These are phyloP conservation scores for Ophiosphaerella narmari DNA, from an alignment of 2,329 filamentous ascomycete species.

Conservation along the genomic window DNA sequence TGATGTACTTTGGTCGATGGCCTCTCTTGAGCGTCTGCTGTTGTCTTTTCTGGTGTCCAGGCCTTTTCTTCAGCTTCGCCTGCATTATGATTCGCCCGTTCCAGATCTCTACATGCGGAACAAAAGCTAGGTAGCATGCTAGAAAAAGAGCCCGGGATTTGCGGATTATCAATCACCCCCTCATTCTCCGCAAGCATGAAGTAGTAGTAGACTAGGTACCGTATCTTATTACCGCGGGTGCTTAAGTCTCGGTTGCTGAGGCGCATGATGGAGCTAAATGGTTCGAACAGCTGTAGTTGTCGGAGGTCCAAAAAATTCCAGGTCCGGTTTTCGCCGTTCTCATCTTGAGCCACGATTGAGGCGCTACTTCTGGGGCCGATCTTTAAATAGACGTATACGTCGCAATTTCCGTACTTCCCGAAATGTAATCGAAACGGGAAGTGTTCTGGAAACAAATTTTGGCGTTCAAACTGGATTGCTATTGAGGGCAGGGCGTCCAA, in stretches of 20 bases:
- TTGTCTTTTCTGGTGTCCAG: too few species aligned
- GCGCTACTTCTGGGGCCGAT: not conserved
- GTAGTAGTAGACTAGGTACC: constrained; percentile 12
- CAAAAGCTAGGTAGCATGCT: constrained; percentile 2
- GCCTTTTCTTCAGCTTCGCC: too few species aligned
- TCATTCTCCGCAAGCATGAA: constrained; percentile 16
- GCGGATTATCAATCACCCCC: constrained; percentile 7
- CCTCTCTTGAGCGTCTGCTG: too few species aligned
- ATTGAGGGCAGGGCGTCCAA: not conserved
- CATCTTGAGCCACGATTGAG: not conserved
- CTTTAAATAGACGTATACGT: not conserved
- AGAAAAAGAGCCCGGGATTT: not conserved
- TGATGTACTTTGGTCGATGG: too few species aligned
- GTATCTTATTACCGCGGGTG: constrained; percentile 7
- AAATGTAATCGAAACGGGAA: not conserved
- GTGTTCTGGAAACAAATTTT: not conserved
- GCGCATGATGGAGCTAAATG: constrained; percentile 1
- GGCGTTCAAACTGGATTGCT: not conserved
- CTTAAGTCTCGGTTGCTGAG: not conserved
- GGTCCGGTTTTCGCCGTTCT: not conserved
- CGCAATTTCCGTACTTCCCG: not conserved
- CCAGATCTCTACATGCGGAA: constrained; percentile 3
- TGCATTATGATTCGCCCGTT: not conserved
- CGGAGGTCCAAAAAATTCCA: not conserved
- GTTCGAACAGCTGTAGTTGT: constrained; percentile 1